Conservation (phyloP, 2,329 filamentous ascomycete species). For the Pseudogymnoascus sp. region DNA sequence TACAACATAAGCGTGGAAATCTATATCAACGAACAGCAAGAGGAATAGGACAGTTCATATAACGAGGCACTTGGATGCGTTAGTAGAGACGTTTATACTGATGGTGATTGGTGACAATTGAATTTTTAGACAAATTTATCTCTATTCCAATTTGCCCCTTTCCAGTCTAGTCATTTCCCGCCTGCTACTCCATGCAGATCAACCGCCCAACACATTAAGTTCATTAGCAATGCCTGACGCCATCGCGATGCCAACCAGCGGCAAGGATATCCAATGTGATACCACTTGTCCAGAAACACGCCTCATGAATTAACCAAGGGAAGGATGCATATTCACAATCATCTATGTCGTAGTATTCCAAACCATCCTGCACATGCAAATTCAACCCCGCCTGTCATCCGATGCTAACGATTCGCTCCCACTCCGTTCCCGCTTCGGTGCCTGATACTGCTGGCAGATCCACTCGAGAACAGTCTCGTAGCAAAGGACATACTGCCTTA, state of each 20-base stretch:
- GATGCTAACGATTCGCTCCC: constrained; percentile 17
- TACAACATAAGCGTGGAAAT: no score
- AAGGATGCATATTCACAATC: not conserved
- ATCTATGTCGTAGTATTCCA: not conserved
- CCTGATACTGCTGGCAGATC: constrained; percentile 40
- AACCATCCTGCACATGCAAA: not conserved
- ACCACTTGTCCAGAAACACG: not conserved
- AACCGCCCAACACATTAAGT: not conserved
- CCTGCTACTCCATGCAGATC: constrained; percentile 4
- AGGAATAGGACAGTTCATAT: no score
- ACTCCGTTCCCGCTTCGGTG: constrained; percentile 17
- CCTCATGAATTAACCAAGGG: not conserved
- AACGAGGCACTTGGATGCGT: no score
- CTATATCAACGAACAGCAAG: no score
- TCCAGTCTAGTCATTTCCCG: not conserved
- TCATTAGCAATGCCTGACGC: not conserved
- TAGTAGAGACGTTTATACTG: not conserved
- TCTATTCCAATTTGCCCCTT: not conserved
- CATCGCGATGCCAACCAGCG: not conserved
- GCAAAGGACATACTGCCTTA: constrained; percentile 89
- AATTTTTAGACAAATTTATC: not conserved
- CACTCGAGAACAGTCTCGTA: constrained; percentile 94
- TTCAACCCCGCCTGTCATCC: not conserved
- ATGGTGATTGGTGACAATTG: not conserved
- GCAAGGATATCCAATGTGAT: constrained; percentile 4